Evolutionary conservation across 2,329 filamentous ascomycete species (phyloP).

Genomic region (Cordyceps fumosorosea): DNA sequence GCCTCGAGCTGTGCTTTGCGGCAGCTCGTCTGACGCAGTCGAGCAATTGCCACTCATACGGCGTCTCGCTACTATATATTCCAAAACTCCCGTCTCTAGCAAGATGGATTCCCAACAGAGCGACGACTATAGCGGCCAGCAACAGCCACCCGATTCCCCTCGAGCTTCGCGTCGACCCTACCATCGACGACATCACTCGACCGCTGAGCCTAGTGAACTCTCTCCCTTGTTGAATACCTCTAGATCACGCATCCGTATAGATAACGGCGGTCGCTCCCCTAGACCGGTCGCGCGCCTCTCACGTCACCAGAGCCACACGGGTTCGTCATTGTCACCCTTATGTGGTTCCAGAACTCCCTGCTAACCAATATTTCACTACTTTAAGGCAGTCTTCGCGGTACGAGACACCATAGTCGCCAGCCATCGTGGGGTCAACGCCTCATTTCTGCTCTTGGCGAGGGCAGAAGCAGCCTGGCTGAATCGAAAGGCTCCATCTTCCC

Average conservation of each 20-base stretch:
- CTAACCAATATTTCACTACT: not conserved
- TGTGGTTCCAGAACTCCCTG: not conserved
- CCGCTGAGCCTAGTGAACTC: constrained; percentile 34
- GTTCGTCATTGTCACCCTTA: constrained; percentile 23
- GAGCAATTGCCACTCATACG: not conserved
- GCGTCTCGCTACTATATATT: not conserved
- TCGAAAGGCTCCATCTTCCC: constrained; percentile 61
- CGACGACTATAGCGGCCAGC: constrained; percentile 22
- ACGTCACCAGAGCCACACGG: constrained; percentile 38
- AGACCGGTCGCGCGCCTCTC: constrained; percentile 23
- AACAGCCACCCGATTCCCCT: constrained; percentile 25
- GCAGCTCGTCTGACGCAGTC: not conserved
- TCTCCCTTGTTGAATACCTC: constrained; percentile 37
- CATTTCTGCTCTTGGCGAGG: constrained; percentile 53
- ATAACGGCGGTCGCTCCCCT: constrained; percentile 25
- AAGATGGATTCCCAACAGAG: constrained; percentile 26
- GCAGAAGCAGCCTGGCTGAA: constrained; percentile 52
- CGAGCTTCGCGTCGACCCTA: constrained; percentile 23
- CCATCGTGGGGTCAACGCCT: constrained; percentile 56
- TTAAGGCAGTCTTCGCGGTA: constrained; percentile 31
- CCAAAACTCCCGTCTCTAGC: not conserved
- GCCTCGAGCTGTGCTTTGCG: not conserved
- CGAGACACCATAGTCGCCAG: constrained; percentile 49
- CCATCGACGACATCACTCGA: constrained; percentile 22
- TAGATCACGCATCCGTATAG: constrained; percentile 37